phyloP scores from a whole-genome alignment of 1,284 basidiomycete genomes.

The Gymnopus androsaceus region DNA sequence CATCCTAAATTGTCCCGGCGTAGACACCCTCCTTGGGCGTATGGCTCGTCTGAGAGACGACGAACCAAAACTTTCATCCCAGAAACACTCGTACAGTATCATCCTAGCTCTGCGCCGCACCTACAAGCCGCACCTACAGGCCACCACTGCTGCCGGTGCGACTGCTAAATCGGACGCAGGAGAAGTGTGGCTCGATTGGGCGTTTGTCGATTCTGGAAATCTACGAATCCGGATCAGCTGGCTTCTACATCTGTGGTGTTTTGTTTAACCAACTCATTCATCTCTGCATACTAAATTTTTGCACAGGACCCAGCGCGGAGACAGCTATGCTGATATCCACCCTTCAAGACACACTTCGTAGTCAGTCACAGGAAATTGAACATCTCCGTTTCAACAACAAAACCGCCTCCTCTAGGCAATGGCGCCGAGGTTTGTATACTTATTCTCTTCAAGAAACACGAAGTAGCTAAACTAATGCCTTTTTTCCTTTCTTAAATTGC shows the following conservation, averaged over 20 bases:
- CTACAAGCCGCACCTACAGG: constrained; percentile 38
- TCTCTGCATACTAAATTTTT: constrained; percentile 5
- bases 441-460: too few relatives aligned
- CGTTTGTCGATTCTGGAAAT: constrained; percentile 99
- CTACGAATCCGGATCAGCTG: constrained; percentile 62
- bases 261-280: background rate
- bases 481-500: too few relatives aligned
- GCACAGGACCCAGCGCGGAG: constrained; percentile 70
- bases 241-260: constrained; percentile 49
- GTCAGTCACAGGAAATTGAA: constrained; percentile 79
- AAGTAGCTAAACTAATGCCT: too few relatives aligned
- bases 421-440: constrained; percentile 57
- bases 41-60: constrained; percentile 89
- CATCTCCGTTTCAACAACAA: constrained; percentile 53
- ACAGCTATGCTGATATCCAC: constrained; percentile 79
- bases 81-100: constrained; percentile 63
- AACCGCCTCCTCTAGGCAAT: background rate
- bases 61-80: constrained; percentile 83
- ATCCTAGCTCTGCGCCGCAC: constrained; percentile 41
- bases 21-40: constrained; percentile 87
- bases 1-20: constrained; percentile 82
- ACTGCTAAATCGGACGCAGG: too few relatives aligned
- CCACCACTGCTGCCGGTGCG: too few relatives aligned
- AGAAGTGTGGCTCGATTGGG: constrained; percentile 98
- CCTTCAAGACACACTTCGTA: constrained; percentile 77